Evolutionary conservation across 192 early-diverging fungal species (phyloP).

Genomic region (Coemansia umbellata): DNA sequence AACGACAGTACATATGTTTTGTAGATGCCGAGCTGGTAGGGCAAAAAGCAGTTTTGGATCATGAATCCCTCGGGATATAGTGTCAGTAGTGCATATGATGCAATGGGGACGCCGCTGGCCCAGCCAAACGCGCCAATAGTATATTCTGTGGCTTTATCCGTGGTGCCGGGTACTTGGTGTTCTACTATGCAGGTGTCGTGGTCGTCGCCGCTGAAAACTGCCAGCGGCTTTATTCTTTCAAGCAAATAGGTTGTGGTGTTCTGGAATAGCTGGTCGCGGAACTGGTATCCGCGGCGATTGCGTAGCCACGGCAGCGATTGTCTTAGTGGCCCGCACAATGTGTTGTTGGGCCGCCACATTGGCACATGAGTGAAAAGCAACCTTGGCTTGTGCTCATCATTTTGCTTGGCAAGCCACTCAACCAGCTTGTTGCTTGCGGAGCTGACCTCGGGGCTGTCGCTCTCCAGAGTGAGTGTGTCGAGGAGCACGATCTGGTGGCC

Average conservation of each 20-base stretch:
- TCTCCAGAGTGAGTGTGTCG: constrained; percentile 71
- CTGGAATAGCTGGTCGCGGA: constrained; percentile 74
- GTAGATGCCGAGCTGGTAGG: constrained; percentile 65
- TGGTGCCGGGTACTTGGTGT: constrained; percentile 22
- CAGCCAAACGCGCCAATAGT: constrained; percentile 63
- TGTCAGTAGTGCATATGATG: constrained; percentile 57
- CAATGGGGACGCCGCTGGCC: constrained; percentile 54
- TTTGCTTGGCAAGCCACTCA: constrained; percentile 1
- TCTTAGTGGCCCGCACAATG: constrained; percentile 69
- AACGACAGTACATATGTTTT: constrained; percentile 22
- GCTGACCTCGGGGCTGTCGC: constrained; percentile 12
- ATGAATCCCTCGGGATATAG: constrained; percentile 37
- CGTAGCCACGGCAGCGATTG: constrained; percentile 48
- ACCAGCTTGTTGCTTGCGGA: constrained; percentile 9
- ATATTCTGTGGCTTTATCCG: constrained; percentile 35
- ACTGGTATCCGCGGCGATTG: constrained; percentile 77
- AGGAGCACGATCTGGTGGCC: constrained; percentile 68
- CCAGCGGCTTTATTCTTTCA: constrained; percentile 54
- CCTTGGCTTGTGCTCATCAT: constrained; percentile 20
- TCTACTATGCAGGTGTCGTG: constrained; percentile 82
- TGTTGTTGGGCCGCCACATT: constrained; percentile 62
- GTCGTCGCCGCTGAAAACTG: constrained; percentile 89
- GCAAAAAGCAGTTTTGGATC: constrained; percentile 59
- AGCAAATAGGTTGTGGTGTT: constrained; percentile 60
- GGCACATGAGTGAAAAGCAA: constrained; percentile 89